Evolutionary conservation across 352 stramenopile species (phyloP), one percentile per base, ranked within the genome.

Genomic region (Blastocystis sp.): DNA sequence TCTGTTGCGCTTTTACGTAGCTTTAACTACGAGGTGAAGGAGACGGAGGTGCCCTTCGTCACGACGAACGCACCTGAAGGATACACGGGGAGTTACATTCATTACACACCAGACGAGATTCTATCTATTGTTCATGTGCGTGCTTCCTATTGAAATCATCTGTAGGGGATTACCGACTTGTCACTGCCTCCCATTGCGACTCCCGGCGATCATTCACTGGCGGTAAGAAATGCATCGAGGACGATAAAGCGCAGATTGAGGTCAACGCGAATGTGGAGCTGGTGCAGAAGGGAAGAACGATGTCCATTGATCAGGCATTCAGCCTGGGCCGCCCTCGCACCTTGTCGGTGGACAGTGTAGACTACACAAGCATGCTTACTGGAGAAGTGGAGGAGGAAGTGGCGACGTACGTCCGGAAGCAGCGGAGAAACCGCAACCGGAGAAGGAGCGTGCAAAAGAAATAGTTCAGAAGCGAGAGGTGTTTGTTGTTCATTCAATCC

Each of bases 271-370:
- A 88, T 60, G 43, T 43, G 21, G 78, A 88, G 34, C 24, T 88
- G 38, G 78, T 88, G 64, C 21, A 76, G 68, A 88, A 88, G 60
- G 78, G 78, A 54, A 34, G 78, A 88, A 88, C 78, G 24, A 88
- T 88, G 78, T 88, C 78, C 45, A 88, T 88, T 54, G 78, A 88
- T 34, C 78, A 88, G 34, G 78, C 78, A 7, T 77, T 76, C 11
- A 42, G 24, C 54, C 42, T 74, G 24, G 78, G 78, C 6, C 57
- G 52, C 42, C 78, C 78, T 42, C 57, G 78, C 19, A 88, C 78
- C 9, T 52, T 63, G 1, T 88, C 78, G 62, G 78, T 88, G 28
- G 78, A 88, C 34, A 88, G 78, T 42, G 54, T 88, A 11, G 78
- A 88, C 34, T 88, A 88, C 34, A 88, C 78, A 28, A 65, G 61